Conservation (phyloP, 2,329 filamentous ascomycete species). For the Ustulina deusta region DNA sequence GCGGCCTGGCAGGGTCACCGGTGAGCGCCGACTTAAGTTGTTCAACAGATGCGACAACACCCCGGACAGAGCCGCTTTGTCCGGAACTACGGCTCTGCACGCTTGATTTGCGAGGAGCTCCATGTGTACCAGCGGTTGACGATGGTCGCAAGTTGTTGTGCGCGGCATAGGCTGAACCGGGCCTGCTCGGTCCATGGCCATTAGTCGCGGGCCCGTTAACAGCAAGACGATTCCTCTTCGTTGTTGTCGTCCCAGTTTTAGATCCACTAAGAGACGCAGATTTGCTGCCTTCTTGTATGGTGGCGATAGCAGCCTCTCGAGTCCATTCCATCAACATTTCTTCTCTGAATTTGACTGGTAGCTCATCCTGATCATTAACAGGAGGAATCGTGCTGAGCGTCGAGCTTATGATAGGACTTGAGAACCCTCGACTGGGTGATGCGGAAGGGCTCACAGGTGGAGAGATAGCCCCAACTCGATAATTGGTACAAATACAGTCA, state of each 20-base stretch:
- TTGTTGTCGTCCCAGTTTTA: constrained; percentile 70
- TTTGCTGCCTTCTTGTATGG: constrained; percentile 75
- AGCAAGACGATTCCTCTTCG: constrained; percentile 67
- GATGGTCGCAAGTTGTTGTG: constrained; percentile 64
- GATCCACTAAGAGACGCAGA: constrained; percentile 83
- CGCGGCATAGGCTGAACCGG: constrained; percentile 62
- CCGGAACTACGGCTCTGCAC: constrained; percentile 63
- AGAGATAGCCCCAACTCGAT: constrained; percentile 71
- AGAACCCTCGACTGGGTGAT: constrained; percentile 75
- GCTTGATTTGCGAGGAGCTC: constrained; percentile 62
- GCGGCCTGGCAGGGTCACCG: constrained; percentile 60
- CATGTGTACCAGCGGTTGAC: constrained; percentile 56
- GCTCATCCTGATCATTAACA: constrained; percentile 60
- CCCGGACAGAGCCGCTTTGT: constrained; percentile 58
- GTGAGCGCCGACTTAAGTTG: constrained; percentile 72
- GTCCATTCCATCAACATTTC: constrained; percentile 85
- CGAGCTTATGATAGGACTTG: constrained; percentile 70
- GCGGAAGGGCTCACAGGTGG: constrained; percentile 76
- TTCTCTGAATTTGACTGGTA: constrained; percentile 76
- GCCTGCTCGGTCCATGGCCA: constrained; percentile 55
- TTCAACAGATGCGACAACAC: constrained; percentile 70
- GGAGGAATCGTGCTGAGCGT: constrained; percentile 56
- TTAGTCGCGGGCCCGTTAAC: constrained; percentile 62
- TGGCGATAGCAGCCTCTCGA: constrained; percentile 76
- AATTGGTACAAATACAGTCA: constrained; percentile 78